Percentiles rank a stretch among this genome's conserved stretches.
Conservation (phyloP, 495 filamentous ascomycete genomes). For the Haplographium delicatum region DNA sequence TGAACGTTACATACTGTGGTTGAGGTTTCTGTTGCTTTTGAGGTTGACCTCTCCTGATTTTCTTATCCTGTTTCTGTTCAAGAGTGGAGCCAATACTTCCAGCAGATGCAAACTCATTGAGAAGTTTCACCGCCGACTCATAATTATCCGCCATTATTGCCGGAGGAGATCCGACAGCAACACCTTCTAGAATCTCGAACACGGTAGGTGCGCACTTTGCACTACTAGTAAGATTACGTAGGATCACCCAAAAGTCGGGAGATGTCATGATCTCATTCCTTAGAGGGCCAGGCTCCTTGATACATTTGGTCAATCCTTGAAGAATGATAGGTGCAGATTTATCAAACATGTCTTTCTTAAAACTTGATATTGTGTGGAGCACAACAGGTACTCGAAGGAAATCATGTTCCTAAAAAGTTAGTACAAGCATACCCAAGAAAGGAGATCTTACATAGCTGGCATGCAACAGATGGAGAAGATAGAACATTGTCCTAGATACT, state of each 20-base stretch:
- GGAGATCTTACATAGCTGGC: conserved; percentile 72
- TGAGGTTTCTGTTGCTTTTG: conserved; percentile 52
- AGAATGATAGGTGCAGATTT: conserved; percentile 70
- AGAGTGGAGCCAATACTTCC: conserved; percentile 73
- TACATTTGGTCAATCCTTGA: conserved; percentile 74
- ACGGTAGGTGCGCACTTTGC: conserved; percentile 67
- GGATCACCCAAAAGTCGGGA: conserved; percentile 94
- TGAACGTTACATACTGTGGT: conserved; percentile 18
- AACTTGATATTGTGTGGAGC: conserved; percentile 83
- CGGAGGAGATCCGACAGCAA: conserved; percentile 59
- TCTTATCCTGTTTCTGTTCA: conserved; percentile 76
- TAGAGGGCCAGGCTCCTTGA: conserved; percentile 67
- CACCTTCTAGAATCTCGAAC: conserved; percentile 74
- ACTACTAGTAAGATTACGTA: conserved; percentile 65
- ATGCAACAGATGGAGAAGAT: conserved; percentile 76
- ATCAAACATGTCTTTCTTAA: conserved; percentile 69
- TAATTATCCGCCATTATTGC: conserved; percentile 95
- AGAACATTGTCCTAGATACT: conserved; percentile 77
- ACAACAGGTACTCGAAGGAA: conserved; percentile 91
- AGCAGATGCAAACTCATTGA: conserved; percentile 86
- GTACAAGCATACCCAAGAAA: conserved; percentile 7
- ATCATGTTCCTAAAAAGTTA: conserved; percentile 65
- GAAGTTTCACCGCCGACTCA: conserved; percentile 70
- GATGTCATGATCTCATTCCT: conserved; percentile 91
- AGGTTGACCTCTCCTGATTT: conserved; percentile 38